Evolutionary conservation across 2,329 filamentous ascomycete species (phyloP), one percentile per base, ranked within the genome.

Genomic region (Fusarium subtropicale): DNA sequence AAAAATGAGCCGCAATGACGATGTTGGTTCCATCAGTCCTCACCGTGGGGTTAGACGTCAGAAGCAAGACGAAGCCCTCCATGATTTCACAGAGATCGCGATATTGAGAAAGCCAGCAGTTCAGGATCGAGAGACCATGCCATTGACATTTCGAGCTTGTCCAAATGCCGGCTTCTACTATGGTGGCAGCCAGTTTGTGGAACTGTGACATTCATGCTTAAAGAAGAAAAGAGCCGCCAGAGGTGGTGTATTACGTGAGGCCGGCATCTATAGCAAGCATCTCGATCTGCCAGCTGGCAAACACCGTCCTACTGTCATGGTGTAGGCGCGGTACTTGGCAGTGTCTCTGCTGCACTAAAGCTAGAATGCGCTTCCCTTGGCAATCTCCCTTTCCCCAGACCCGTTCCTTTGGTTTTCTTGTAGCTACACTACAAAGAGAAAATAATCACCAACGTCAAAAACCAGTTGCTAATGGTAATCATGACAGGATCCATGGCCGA

Each of bases 401-500:
- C n/a, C 15, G 39, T n/a, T 31, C 22, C 28, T 56, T 20, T 38
- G 16, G 18, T 12, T 54, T 52, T 33, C 28, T 44, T 38, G 26
- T 30, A 56, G 31, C 7, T 22, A 34, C 34, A 38, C 20, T 28
- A 10, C 46, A 36, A 16, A 39, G 16, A 20, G 10, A 36, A 36
- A 47, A 54, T 20, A n/a, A 41, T 3, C 15, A 7, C 34, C 42
- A 51, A 42, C 8, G 38, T 41, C 39, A 16, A 57, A 41, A 30
- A 16, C 26, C 22, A 26, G 44, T 64, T 50, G 72, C 72, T 68
- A 56, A 72, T 61, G 16, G 33, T 10, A 52, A 71, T 38, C 45
- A 66, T 73, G 66, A 55, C 72, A 97, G 94, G 93, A 78, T 97
- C 94, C 69, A 93, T 96, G 88, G 90, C 91, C 80, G 93, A 97